A percentile compares a stretch with the other conserved stretches of the same genome.
Conservation (phyloP, 2,329 filamentous ascomycete species). For the Annulohypoxylon truncatum region DNA sequence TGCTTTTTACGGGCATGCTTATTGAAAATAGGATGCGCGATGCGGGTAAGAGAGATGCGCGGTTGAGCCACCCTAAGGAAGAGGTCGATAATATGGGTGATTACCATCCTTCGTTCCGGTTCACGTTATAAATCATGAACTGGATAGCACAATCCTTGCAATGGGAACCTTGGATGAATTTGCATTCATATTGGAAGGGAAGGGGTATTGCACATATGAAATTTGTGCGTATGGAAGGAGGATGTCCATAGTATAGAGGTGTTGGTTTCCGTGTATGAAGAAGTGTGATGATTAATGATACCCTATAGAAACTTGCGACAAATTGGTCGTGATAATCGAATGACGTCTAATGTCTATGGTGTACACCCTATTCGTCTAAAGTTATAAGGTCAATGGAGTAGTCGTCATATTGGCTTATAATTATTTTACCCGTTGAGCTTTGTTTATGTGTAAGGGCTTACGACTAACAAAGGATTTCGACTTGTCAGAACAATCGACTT, state of each 20-base stretch:
- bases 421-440: too few species aligned
- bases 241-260: background rate
- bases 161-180: background rate
- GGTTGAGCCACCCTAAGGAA: conserved; percentile 51
- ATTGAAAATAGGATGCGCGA: conserved; percentile 60
- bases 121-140: conserved; percentile 47
- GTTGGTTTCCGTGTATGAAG: background rate
- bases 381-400: too few species aligned
- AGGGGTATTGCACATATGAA: background rate
- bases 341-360: too few species aligned
- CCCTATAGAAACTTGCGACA: background rate
- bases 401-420: background rate
- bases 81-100: conserved; percentile 63
- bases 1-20: conserved; percentile 56
- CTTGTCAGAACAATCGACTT: background rate
- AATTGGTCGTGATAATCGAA: too few species aligned
- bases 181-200: background rate
- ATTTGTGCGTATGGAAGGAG: background rate
- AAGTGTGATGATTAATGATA: conserved; percentile 2
- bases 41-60: conserved; percentile 58
- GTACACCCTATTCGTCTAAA: too few species aligned
- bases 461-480: background rate
- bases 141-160: background rate
- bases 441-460: too few species aligned
- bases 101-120: conserved; percentile 62